Conservation (phyloP, 2,329 filamentous ascomycete species). For the Botrytis aclada region DNA sequence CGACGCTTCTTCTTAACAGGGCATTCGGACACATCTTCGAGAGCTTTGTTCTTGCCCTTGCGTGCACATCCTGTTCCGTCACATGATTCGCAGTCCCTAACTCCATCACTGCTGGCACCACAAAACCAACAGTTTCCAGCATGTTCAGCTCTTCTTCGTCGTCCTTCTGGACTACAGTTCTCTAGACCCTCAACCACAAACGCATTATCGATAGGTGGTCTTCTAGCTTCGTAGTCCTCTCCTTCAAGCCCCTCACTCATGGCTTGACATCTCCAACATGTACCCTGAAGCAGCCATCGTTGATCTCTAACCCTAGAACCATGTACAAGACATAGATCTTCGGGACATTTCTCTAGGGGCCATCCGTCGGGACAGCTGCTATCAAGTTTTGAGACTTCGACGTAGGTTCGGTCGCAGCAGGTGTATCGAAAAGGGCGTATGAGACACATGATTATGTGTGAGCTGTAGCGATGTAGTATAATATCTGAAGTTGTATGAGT, state of each 20-base stretch:
- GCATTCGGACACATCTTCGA: not conserved
- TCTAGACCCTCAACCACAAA: conserved; percentile 27
- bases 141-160: conserved; percentile 20
- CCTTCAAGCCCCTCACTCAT: not conserved
- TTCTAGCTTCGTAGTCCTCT: conserved; percentile 23
- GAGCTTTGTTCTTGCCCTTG: not conserved
- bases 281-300: conserved; percentile 9
- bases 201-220: conserved; percentile 32
- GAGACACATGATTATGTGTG: conserved; percentile 30
- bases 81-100: not conserved
- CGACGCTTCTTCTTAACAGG: conserved; percentile 1
- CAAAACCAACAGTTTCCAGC: conserved; percentile 20
- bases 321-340: conserved; percentile 30
- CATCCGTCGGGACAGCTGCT: conserved; percentile 29
- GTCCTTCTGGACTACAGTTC: conserved; percentile 20
- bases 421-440: conserved; percentile 28
- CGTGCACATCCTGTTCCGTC: not conserved
- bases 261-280: conserved; percentile 34
- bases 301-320: conserved; percentile 19
- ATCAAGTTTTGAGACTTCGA: conserved; percentile 25
- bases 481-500: not conserved
- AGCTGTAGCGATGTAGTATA: not conserved
- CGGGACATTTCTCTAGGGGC: conserved; percentile 32
- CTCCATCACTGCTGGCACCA: conserved; percentile 20
- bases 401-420: conserved; percentile 32